Conservation (phyloP, 345 rosid genomes). For the Eucalyptus polybractea region DNA sequence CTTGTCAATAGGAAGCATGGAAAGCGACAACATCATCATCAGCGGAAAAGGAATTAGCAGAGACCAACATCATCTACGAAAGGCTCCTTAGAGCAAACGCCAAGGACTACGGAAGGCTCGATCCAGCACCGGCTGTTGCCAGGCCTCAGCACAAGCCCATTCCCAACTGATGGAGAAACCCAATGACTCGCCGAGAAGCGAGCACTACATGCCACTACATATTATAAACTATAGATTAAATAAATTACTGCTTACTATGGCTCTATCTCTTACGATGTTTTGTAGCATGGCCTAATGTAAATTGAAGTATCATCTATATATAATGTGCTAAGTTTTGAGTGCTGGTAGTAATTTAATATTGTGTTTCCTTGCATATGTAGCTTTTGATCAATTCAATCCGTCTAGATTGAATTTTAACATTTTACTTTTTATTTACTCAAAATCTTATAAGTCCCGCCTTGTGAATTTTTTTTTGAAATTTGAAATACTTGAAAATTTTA, state of each 20-base stretch:
- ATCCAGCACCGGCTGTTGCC: slow-evolving; percentile 56
- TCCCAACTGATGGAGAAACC: slow-evolving; percentile 38
- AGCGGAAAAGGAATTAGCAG: not conserved
- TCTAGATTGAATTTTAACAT: not conserved
- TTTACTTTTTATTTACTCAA: not conserved
- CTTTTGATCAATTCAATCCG: not conserved
- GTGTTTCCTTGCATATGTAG: not conserved
- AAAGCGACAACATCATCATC: not conserved
- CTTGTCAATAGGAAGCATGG: not conserved
- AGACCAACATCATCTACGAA: slow-evolving; percentile 19
- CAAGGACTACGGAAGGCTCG: slow-evolving; percentile 61
- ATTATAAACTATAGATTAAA: not conserved
- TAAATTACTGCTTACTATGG: not conserved
- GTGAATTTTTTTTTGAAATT: not conserved
- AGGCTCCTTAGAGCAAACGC: slow-evolving; percentile 50
- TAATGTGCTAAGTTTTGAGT: not conserved
- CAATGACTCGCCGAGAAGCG: not conserved
- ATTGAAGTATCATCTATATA: not conserved
- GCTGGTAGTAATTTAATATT: not conserved
- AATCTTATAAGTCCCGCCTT: not conserved
- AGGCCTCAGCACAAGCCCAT: slow-evolving; percentile 94
- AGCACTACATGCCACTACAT: not conserved
- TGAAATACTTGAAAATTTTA: not conserved
- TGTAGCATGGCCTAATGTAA: not conserved
- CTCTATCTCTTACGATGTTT: not conserved